Conservation (phyloP, 495 filamentous ascomycete genomes). For the Lepidopterella palustris region DNA sequence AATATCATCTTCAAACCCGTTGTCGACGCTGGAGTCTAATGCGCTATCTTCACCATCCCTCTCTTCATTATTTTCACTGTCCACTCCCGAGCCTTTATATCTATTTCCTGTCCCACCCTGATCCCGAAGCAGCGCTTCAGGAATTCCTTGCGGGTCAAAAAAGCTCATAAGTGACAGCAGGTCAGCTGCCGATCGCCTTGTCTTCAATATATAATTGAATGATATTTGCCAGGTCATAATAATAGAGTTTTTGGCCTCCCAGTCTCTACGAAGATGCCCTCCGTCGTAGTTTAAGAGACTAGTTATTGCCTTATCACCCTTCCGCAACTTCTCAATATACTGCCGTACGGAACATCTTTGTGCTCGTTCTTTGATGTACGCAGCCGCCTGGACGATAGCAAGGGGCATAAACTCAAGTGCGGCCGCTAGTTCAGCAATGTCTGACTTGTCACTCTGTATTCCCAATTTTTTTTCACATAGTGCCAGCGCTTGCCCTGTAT, state of each 20-base stretch:
- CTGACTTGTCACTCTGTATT: conserved; percentile 4
- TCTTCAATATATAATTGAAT: conserved; percentile 39
- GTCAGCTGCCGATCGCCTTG: conserved; percentile 8
- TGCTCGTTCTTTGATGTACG: neutral
- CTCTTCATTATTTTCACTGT: neutral
- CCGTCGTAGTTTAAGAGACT: conserved; percentile 36
- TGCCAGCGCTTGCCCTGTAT: conserved; percentile 26
- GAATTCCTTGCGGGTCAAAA: conserved; percentile 14
- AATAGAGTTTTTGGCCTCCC: conserved; percentile 39
- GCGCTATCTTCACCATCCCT: neutral
- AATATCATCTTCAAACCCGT: conserved; percentile 16
- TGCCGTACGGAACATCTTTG: conserved; percentile 28
- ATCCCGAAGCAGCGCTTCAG: conserved; percentile 5
- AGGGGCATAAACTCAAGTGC: conserved; percentile 3
- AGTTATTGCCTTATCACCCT: conserved; percentile 34
- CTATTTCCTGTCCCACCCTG: conserved; percentile 2
- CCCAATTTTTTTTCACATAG: conserved; percentile 40
- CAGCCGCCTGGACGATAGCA: conserved; percentile 4
- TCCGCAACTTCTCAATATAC: conserved; percentile 36
- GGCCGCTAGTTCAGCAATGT: neutral
- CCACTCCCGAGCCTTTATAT: neutral
- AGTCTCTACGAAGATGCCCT: conserved; percentile 38
- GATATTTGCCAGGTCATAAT: conserved; percentile 44
- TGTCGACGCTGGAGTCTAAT: conserved; percentile 1
- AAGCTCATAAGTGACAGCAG: conserved; percentile 18